Evolutionary conservation across 768 basidiomycete species (phyloP).

Genomic region (Sarcomyxa edulis): DNA sequence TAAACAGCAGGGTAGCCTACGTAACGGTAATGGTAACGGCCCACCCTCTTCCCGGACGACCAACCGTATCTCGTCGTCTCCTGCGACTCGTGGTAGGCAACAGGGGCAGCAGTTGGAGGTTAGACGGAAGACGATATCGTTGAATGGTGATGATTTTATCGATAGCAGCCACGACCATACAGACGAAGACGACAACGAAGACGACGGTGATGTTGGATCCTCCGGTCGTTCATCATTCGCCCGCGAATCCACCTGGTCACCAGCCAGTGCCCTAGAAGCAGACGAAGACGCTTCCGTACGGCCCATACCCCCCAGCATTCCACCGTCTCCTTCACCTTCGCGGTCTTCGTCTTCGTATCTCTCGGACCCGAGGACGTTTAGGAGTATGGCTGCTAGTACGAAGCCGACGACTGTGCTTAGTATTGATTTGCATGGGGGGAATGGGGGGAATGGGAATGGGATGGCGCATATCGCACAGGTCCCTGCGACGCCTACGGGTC

Average conservation of each 20-base stretch:
- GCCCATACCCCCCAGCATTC: conserved; percentile 83
- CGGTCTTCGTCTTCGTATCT: conserved; percentile 81
- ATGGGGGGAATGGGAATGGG: conserved; percentile 47
- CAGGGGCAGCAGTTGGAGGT: conserved; percentile 27
- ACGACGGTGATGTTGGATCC: conserved; percentile 43
- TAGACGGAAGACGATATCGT: conserved; percentile 56
- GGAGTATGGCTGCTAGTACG: conserved; percentile 81
- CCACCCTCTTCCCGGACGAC: conserved; percentile 26
- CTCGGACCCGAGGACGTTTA: conserved; percentile 76
- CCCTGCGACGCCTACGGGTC: conserved; percentile 53
- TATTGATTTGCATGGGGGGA: conserved; percentile 65
- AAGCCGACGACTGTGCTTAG: conserved; percentile 95
- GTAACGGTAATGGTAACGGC: conserved; percentile 27
- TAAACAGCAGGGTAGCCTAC: conserved; percentile 23
- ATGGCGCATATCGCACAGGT: conserved; percentile 93
- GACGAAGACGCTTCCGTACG: conserved; percentile 94
- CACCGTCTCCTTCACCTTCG: conserved; percentile 83
- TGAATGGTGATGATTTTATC: conserved; percentile 55
- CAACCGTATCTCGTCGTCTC: conserved; percentile 37
- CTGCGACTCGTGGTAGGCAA: conserved; percentile 18
- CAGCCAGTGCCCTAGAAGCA: conserved; percentile 70
- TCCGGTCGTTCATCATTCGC: conserved; percentile 54
- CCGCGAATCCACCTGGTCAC: conserved; percentile 77
- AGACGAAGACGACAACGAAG: conserved; percentile 30
- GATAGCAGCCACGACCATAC: no score